These are phyloP conservation scores for Leptographium radiaticola DNA, from an alignment of 2,329 filamentous ascomycete species.

Conservation along the genomic window DNA sequence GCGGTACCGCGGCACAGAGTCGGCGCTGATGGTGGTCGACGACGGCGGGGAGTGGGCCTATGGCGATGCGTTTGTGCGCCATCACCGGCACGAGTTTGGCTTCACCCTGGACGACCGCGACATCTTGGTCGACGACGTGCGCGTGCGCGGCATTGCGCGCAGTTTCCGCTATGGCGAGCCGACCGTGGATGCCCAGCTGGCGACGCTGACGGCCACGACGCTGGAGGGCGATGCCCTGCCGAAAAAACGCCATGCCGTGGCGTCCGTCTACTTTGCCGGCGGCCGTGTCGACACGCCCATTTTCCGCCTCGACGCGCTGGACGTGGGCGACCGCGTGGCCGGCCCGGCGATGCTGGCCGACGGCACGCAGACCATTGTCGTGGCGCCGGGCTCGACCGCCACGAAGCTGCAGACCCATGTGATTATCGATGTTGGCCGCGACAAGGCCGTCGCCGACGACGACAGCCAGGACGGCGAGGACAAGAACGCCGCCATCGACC, in stretches of 20 bases:
- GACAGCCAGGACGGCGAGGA: not conserved
- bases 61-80: slow-evolving; percentile 51
- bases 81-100: slow-evolving; percentile 60
- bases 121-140: slow-evolving; percentile 60
- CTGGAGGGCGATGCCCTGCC: slow-evolving; percentile 52
- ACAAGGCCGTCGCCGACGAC: not conserved
- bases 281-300: slow-evolving; percentile 42
- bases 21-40: slow-evolving; percentile 63
- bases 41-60: slow-evolving; percentile 34
- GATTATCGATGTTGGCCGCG: slow-evolving; percentile 40
- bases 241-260: not conserved
- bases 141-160: slow-evolving; percentile 53
- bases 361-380: slow-evolving; percentile 56
- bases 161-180: too few species aligned
- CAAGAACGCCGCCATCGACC: slow-evolving; percentile 38
- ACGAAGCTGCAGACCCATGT: slow-evolving; percentile 56
- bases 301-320: slow-evolving; percentile 51
- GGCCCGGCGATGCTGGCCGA: slow-evolving; percentile 57
- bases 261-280: not conserved
- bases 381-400: slow-evolving; percentile 50
- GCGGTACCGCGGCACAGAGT: slow-evolving; percentile 81
- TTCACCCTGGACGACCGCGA: slow-evolving; percentile 57
- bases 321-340: slow-evolving; percentile 36
- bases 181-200: slow-evolving; percentile 25
- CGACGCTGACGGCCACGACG: slow-evolving; percentile 61